Evolutionary conservation across 805 yeast genomes (phyloP).

Genomic region (Yarrowia divulgata): DNA sequence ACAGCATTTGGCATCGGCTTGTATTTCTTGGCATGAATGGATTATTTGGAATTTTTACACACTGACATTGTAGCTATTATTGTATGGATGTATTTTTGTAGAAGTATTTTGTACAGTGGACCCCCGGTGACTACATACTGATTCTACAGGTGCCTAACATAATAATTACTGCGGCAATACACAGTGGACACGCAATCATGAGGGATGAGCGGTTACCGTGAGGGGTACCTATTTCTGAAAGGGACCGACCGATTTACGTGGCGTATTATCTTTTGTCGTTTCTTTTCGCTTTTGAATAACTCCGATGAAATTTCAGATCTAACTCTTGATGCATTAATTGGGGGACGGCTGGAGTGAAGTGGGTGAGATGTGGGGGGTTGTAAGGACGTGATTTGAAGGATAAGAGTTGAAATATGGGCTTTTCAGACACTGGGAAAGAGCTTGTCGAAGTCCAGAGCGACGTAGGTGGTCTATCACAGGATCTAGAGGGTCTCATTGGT

Average conservation of each 20-base stretch:
- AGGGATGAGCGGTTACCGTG: not conserved
- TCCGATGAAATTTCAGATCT: constrained; percentile 18
- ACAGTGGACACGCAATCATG: not conserved
- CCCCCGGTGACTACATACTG: no score
- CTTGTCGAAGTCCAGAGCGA: no score
- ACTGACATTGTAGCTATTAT: not conserved
- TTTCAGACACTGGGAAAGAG: no score
- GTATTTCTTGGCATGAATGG: constrained; percentile 38
- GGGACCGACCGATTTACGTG: not conserved
- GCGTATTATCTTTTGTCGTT: not conserved
- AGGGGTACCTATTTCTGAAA: not conserved
- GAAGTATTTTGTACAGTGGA: no score
- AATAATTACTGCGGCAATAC: not conserved
- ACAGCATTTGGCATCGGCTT: constrained; percentile 34
- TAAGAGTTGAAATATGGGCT: no score
- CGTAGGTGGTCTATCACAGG: no score
- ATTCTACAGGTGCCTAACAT: no score
- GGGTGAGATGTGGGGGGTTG: no score
- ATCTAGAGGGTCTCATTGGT: not conserved
- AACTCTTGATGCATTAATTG: constrained; percentile 7
- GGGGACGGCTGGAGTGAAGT: no score
- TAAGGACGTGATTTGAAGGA: no score
- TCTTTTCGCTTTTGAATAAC: not conserved
- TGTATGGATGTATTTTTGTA: not conserved
- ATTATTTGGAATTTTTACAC: constrained; percentile 17